Base-by-base conservation (phyloP, 2,329 filamentous ascomycete species). In the Fusarium austroafricanum region DNA sequence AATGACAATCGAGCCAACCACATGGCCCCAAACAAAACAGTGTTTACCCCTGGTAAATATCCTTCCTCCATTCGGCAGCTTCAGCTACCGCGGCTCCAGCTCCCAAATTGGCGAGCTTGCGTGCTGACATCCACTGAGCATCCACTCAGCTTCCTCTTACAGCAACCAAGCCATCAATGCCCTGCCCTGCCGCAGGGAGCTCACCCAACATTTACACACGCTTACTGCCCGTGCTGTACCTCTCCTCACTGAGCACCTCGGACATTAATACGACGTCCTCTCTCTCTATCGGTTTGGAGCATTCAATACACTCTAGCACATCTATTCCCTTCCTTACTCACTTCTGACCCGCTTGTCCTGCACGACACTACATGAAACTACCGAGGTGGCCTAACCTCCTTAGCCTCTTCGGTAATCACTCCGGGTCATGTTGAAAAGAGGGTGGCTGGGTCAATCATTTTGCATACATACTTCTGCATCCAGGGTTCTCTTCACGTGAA, bases 401-500 rank as follows among this genome's bases (percentile, higher is more conserved):
- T 69, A 55, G 52, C 66, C 53, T 70, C 31, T 59, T 69, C 66
- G 66, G 61, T 59, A 69, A 69, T 58, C 62, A 69, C 29, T 20
- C 49, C 52, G 56, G 26, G 56, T 55, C 56, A 56, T 55, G 66
- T 42, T 54, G 55, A 63, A 70, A 69, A 62, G 42, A 53, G 65
- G 67, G 66, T 69, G 66, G 66, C 56, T 69, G 66, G 65, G 43
- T 53, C 56, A 51, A 60, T 42, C 60, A 44, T 29, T 20, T 33
- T 46, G 31, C 31, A 33, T 33, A n/a, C 43, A 59, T 47, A 21
- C 54, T 43, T 20, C 26, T 33, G 18, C 39, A 29, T 29, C 21
- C 65, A 68, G 39, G 65, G 55, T 47, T 66, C 35, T 18, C 50
- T 68, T 65, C 69, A 72, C 60, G 60, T 72, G 66, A 65, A 68